Conservation (phyloP, 352 stramenopile genomes). For the Vaucheria bursata region DNA sequence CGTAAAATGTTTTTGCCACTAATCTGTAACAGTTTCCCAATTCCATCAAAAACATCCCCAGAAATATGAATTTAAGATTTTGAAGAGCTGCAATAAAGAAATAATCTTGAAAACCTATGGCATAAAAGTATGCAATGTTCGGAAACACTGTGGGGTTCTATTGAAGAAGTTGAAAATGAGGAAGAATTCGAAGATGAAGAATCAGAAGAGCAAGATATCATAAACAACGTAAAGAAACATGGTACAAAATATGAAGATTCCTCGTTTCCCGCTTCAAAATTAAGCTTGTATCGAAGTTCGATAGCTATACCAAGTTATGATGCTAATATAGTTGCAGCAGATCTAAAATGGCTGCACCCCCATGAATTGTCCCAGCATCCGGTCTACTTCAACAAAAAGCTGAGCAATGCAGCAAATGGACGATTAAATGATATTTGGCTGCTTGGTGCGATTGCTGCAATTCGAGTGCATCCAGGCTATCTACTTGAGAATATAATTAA, state of each 20-base stretch:
- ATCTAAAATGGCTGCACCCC: conserved; percentile 37
- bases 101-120: too few species aligned
- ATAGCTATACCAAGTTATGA: conserved; percentile 48
- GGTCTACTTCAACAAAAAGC: conserved; percentile 68
- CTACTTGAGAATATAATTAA: conserved; percentile 80
- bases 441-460: conserved; percentile 65
- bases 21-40: too few species aligned
- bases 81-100: too few species aligned
- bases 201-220: conserved; percentile 50
- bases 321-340: conserved; percentile 12
- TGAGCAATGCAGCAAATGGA: conserved; percentile 53
- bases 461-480: conserved; percentile 59
- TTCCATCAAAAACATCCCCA: too few species aligned
- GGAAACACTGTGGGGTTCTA: conserved; percentile 25
- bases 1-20: too few species aligned
- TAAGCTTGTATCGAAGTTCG: conserved; percentile 46
- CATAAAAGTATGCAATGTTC: conserved; percentile 29
- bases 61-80: too few species aligned
- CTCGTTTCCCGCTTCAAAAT: conserved; percentile 42
- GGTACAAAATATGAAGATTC: conserved; percentile 44
- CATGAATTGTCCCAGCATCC: conserved; percentile 54
- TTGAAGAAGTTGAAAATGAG: conserved; percentile 48
- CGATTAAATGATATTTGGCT: conserved; percentile 70
- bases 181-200: conserved; percentile 20
- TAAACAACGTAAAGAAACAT: conserved; percentile 29